These are phyloP conservation scores for Haplosporangium sp. DNA, from an alignment of 371 early-diverging fungal genomes.

Conservation along the genomic window DNA sequence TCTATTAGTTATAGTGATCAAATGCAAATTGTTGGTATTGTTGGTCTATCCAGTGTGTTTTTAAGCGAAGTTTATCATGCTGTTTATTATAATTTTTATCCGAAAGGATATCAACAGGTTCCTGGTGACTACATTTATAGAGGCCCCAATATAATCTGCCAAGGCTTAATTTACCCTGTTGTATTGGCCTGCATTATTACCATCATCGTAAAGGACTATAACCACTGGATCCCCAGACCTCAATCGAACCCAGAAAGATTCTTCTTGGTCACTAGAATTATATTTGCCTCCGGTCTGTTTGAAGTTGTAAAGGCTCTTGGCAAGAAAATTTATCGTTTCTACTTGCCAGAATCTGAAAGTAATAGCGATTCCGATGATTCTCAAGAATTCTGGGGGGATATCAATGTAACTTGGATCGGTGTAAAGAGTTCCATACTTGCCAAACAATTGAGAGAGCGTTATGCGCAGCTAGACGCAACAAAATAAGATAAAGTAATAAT, in stretches of 20 bases:
- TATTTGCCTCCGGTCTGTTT: background rate
- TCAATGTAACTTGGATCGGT: conserved; percentile 3
- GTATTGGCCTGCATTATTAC: conserved; percentile 1
- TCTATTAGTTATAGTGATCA: conserved; percentile 2
- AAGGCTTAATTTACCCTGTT: background rate
- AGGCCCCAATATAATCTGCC: background rate
- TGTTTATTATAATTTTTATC: background rate
- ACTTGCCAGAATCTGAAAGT: background rate
- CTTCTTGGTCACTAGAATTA: background rate
- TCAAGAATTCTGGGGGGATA: background rate
- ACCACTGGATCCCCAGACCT: background rate
- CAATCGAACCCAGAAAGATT: background rate
- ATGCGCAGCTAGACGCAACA: background rate
- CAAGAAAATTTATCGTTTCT: background rate
- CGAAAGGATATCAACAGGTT: background rate
- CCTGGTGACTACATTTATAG: background rate
- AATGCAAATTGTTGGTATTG: conserved; percentile 1
- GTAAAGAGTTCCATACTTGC: background rate
- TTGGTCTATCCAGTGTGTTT: background rate
- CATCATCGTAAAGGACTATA: conserved; percentile 1
- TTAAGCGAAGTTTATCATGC: background rate
- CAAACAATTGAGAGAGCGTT: background rate
- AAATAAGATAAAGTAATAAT: background rate
- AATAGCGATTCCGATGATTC: no score
- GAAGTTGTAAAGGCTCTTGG: background rate